Base-by-base conservation (phyloP, 176 grass and related monocot genomes). In the Triticum dicoccoides region DNA sequence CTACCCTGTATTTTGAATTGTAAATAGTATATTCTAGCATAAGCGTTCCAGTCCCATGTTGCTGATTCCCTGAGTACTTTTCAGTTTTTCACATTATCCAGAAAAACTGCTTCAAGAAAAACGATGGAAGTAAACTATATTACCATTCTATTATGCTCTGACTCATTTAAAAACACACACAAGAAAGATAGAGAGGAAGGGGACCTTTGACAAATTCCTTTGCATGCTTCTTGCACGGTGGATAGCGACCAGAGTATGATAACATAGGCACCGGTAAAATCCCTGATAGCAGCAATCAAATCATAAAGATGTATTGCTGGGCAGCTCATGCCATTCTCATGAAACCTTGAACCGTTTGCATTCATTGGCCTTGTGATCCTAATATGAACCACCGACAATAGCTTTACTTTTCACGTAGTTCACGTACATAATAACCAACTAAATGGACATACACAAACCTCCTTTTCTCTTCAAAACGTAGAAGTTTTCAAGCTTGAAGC, bases 91-190 rank as follows among this genome's bases (percentile, higher is more conserved):
- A 63, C 20, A 63, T 63, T 18, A 78, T n/a, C 32, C 76, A 78
- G 14, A 78, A 34, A 85, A 33, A 76, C 24, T 52, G 29, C 39
- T 66, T 66, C 61, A 77, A 25, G 21, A 59, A 65, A 76, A 85
- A 67, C 42, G 25, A 85, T 65, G 42, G 35, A 84, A 74, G 5
- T 15, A 79, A 58, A 79, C 21, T 6, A 72, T 23, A 72, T 80
- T 45, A 6, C 0, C 56, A 59, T 21, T 65, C 27, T 18, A 69
- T 69, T 64, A 29, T 69, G 49, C 34, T 34, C 33, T 23, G 51
- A 2, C 51, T 54, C 51, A 18, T 18, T 54, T 18, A 17, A 52
- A 5, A 18, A 54, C 27, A 27, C 27, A 54, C 51, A 54, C 15
- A 18, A 52, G 45, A 49, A 15, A 51, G 15, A 54, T 18, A 54